Base-by-base conservation (phyloP, 805 yeast genomes). In the Kuraishia capsulata region DNA sequence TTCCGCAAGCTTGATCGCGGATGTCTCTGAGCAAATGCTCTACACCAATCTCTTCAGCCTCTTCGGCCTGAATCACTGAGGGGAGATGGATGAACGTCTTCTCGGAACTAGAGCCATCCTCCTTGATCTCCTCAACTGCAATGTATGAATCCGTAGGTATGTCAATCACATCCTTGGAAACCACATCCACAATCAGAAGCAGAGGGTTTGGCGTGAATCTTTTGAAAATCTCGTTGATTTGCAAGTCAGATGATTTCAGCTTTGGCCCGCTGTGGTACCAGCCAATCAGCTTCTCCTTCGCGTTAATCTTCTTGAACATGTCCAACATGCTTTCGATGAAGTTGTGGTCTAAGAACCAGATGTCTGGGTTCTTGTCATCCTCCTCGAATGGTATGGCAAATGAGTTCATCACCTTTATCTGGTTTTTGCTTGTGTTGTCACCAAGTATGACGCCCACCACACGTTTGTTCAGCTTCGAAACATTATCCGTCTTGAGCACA, bases 221-320 rank as follows among this genome's bases (percentile, higher is more conserved):
- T 57, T 81, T 88, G 67, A 92, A 88, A 38, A 82, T 62, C 47
- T 92, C 96, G 57, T 90, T 90, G 53, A 92, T 92, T 56, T 83
- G 85, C 45, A 92, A 67, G 56, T 92, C 99, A 13, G 94, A 81
- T 2, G 89, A 73, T 50, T 77, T 79, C 47, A 94, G 72, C 58
- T 88, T 88, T 16, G 97, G 97, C 4, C 98, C 99, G 6, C 96
- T 81, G 61, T 92, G 99, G 58, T 92, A 92, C 99, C 99, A 92
- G n/a, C 99, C 99, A 56, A 92, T 79, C 35, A 92, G 70, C 57
- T 78, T 85, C 60, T 92, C 99, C 63, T 86, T 89, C 16, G 99
- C 99, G 64, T 89, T 94, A 58, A 92, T 89, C 60, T 94, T 92
- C 57, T 85, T 87, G 65, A 88, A 90, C 99, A 92, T 92, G 49